phyloP scores from a whole-genome alignment of 306 rosid species.

The Castanea mollissima region DNA sequence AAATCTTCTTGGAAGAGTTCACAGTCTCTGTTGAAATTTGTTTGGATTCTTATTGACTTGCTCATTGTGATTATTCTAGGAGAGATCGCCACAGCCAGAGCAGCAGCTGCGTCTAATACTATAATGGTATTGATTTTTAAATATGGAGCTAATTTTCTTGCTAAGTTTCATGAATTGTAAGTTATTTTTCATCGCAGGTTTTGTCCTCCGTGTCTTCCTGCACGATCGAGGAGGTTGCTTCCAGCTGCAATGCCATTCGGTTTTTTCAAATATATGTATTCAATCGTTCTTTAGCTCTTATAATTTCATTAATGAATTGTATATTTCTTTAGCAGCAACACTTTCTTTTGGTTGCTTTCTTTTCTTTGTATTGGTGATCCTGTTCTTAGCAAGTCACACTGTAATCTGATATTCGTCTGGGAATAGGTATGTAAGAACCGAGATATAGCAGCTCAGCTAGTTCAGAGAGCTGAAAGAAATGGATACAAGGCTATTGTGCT shows the following conservation, averaged over 20 bases:
- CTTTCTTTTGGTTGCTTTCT: neutral
- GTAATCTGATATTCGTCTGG: neutral
- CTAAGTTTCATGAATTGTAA: neutral
- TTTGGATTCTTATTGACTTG: neutral
- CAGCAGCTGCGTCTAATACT: slow-evolving; percentile 58
- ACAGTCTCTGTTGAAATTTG: slow-evolving; percentile 1
- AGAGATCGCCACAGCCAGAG: slow-evolving; percentile 69
- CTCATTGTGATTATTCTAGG: slow-evolving; percentile 33
- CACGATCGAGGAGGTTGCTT: slow-evolving; percentile 63
- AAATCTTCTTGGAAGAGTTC: neutral
- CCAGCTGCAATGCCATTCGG: slow-evolving; percentile 64
- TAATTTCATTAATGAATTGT: neutral
- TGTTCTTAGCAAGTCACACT: neutral
- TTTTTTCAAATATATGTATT: slow-evolving; percentile 67
- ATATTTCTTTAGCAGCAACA: neutral
- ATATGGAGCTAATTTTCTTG: neutral
- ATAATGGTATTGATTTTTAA: slow-evolving; percentile 46
- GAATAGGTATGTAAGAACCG: slow-evolving; percentile 50
- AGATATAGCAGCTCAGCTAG: slow-evolving; percentile 42
- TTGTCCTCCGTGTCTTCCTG: slow-evolving; percentile 43
- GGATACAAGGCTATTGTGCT: slow-evolving; percentile 62
- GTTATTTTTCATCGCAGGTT: slow-evolving; percentile 27
- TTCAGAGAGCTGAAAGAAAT: slow-evolving; percentile 52
- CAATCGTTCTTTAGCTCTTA: neutral
- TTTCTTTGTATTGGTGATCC: neutral